Conservation (phyloP, 805 yeast species). For the Pichia thaimueangensis region DNA sequence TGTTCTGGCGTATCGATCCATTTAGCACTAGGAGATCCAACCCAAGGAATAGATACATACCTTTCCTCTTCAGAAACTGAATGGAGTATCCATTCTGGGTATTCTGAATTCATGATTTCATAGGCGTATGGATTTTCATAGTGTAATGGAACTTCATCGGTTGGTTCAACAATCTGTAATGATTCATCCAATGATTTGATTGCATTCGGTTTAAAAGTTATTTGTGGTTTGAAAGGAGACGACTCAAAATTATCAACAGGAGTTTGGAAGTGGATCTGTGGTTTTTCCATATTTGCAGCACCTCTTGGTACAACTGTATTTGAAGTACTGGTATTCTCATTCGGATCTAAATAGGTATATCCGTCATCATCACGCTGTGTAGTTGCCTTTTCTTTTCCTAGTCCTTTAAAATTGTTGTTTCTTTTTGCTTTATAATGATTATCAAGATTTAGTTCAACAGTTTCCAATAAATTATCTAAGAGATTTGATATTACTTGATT, state of each 20-base stretch:
- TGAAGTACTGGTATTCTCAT: constrained; percentile 28
- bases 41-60: constrained; percentile 54
- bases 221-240: constrained; percentile 70
- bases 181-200: constrained; percentile 50
- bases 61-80: constrained; percentile 34
- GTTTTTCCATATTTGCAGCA: constrained; percentile 38
- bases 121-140: constrained; percentile 73
- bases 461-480: constrained; percentile 70
- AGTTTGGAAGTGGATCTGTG: constrained; percentile 55
- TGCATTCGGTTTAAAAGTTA: constrained; percentile 69
- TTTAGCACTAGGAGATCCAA: constrained; percentile 35
- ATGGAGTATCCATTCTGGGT: constrained; percentile 52
- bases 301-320: constrained; percentile 5
- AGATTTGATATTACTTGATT: constrained; percentile 62
- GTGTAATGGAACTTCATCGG: constrained; percentile 46
- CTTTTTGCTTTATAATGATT: constrained; percentile 25
- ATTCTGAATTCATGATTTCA: constrained; percentile 67
- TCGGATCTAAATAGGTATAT: constrained; percentile 48
- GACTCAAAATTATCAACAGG: constrained; percentile 59
- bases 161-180: constrained; percentile 31
- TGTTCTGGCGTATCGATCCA: constrained; percentile 64
- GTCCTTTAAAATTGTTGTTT: neutral
- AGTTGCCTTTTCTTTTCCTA: neutral
- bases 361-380: constrained; percentile 16
- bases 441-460: constrained; percentile 65